Conservation (phyloP, 108 stramenopile species). For the Pseudonitzschia pungens region DNA sequence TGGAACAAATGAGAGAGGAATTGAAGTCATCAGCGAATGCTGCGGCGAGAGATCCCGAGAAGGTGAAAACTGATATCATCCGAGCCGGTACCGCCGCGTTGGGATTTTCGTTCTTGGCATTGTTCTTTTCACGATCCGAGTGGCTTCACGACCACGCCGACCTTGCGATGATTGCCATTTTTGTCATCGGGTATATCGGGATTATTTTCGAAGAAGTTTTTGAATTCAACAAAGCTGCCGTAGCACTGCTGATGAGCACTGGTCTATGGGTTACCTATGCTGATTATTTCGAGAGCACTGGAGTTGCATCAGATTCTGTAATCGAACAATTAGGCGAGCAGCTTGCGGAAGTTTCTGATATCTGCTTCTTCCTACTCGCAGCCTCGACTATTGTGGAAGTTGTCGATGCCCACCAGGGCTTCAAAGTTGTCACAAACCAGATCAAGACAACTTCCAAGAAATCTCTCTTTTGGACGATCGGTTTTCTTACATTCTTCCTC, state of each 20-base stretch:
- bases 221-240: slow-evolving; percentile 93
- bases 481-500: slow-evolving; percentile 90
- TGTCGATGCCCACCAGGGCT: slow-evolving; percentile 93
- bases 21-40: slow-evolving; percentile 72
- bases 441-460: slow-evolving; percentile 91
- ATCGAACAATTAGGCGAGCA: slow-evolving; percentile 84
- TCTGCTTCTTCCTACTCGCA: slow-evolving; percentile 93
- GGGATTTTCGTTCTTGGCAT: slow-evolving; percentile 46
- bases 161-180: slow-evolving; percentile 84
- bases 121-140: slow-evolving; percentile 68
- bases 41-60: slow-evolving; percentile 49
- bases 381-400: slow-evolving; percentile 94
- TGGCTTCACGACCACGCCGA: slow-evolving; percentile 83
- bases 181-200: slow-evolving; percentile 88
- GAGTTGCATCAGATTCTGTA: slow-evolving; percentile 64
- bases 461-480: slow-evolving; percentile 88
- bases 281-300: slow-evolving; percentile 69
- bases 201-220: slow-evolving; percentile 95
- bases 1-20: slow-evolving; percentile 78
- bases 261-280: slow-evolving; percentile 94
- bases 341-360: slow-evolving; percentile 92
- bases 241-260: slow-evolving; percentile 90
- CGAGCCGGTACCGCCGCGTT: slow-evolving; percentile 55
- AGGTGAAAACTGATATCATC: slow-evolving; percentile 78
- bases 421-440: slow-evolving; percentile 91